Evolutionary conservation across 768 basidiomycete species (phyloP).

Genomic region (Candolleomyces aberdarensis): DNA sequence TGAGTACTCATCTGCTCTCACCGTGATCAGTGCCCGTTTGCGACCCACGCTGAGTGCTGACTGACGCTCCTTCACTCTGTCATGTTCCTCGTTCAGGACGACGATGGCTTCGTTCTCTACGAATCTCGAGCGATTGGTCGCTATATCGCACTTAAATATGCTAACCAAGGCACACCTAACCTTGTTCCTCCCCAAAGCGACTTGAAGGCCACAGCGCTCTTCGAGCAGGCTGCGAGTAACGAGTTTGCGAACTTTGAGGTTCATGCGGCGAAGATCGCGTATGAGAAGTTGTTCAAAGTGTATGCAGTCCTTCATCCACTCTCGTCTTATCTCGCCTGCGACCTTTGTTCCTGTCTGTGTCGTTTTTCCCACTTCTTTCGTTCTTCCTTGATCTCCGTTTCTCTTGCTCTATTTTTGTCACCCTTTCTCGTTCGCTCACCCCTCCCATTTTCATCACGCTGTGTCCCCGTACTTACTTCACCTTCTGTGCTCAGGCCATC

Average conservation of each 20-base stretch:
- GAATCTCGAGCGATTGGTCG: slow-evolving; percentile 61
- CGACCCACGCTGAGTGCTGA: slow-evolving; percentile 14
- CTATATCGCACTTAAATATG: slow-evolving; percentile 56
- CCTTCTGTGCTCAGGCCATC: no score
- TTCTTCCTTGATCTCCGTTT: no score
- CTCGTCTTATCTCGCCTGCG: background rate
- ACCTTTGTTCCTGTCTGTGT: no score
- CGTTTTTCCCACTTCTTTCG: no score
- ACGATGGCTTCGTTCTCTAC: slow-evolving; percentile 60
- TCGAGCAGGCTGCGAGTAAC: slow-evolving; percentile 47
- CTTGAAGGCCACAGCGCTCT: slow-evolving; percentile 35
- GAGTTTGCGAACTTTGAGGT: slow-evolving; percentile 53
- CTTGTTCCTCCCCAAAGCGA: slow-evolving; percentile 41
- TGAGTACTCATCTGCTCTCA: slow-evolving; percentile 20
- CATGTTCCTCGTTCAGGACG: slow-evolving; percentile 31
- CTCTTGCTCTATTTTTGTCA: no score
- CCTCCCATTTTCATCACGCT: no score
- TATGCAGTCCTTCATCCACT: slow-evolving; percentile 21
- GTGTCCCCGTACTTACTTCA: no score
- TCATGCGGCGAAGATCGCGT: slow-evolving; percentile 31
- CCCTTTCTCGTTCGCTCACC: no score
- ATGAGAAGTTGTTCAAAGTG: slow-evolving; percentile 53
- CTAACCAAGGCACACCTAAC: slow-evolving; percentile 41
- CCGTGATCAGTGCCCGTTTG: no score
- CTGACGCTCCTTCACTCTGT: no score